Percentiles rank a stretch among this genome's conserved stretches.
Conservation (phyloP, 805 yeast genomes). For the Yarrowia sp. region DNA sequence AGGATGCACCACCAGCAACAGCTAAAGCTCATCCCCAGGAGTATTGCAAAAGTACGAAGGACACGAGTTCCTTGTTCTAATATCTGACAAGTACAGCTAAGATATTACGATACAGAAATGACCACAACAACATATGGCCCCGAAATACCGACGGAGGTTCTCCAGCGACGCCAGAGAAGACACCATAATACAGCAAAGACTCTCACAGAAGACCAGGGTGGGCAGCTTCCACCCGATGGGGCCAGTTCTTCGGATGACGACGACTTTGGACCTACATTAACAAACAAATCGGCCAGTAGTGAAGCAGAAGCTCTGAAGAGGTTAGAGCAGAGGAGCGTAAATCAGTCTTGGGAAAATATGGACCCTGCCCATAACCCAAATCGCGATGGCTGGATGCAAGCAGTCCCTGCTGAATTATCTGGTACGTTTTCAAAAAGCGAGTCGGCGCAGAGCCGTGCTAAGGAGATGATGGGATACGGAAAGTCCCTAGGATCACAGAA, state of each 20-base stretch:
- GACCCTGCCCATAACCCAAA: neutral
- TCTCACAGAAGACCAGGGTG: neutral
- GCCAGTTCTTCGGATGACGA: neutral
- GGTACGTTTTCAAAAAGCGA: neutral
- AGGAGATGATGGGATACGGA: slow-evolving; percentile 3
- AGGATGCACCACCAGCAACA: neutral
- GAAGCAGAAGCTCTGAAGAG: slow-evolving; percentile 11
- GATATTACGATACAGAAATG: neutral
- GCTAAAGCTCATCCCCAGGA: too few species aligned
- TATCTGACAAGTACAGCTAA: too few species aligned
- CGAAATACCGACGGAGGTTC: neutral
- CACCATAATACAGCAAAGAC: neutral
- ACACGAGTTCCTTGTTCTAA: too few species aligned
- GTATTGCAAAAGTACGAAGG: too few species aligned
- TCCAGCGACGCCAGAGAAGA: neutral
- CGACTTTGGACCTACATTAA: neutral
- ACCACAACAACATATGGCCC: neutral
- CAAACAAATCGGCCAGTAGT: neutral
- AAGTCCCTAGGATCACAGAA: neutral
- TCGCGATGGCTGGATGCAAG: slow-evolving; percentile 15
- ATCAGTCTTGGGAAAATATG: neutral
- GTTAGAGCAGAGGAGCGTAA: neutral
- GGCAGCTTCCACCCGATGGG: neutral
- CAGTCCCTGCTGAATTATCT: neutral
- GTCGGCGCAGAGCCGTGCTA: neutral